Conservation (phyloP, 805 yeast species). For the Nakazawaea siamensis region DNA sequence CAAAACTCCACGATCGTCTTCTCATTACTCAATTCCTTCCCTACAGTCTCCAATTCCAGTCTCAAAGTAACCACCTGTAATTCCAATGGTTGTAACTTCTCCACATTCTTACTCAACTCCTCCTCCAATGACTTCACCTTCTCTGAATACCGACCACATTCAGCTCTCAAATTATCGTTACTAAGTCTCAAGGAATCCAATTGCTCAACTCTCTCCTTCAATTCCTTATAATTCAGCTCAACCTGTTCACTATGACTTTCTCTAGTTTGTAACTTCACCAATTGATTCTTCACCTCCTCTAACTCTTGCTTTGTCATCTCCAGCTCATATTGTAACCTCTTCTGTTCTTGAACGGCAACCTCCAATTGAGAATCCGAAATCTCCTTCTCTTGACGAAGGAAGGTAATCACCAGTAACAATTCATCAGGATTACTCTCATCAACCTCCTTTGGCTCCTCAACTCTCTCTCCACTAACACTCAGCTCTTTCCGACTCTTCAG, state of each 20-base stretch:
- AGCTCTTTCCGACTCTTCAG: slow-evolving; percentile 10
- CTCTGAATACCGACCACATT: slow-evolving; percentile 25
- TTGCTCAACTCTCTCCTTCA: slow-evolving; percentile 49
- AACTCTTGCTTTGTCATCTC: slow-evolving; percentile 40
- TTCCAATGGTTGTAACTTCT: slow-evolving; percentile 37
- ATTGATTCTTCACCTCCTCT: slow-evolving; percentile 40
- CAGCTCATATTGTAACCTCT: slow-evolving; percentile 42
- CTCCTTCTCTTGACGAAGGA: slow-evolving; percentile 71
- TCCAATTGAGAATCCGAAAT: slow-evolving; percentile 53
- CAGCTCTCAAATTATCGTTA: slow-evolving; percentile 53
- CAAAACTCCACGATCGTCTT: slow-evolving; percentile 52
- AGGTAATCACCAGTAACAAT: slow-evolving; percentile 46
- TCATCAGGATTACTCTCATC: slow-evolving; percentile 21
- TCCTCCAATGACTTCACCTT: slow-evolving; percentile 31
- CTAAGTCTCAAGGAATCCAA: slow-evolving; percentile 61
- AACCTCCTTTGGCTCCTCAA: slow-evolving; percentile 9
- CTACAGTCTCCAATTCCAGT: slow-evolving; percentile 38
- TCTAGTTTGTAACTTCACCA: slow-evolving; percentile 21
- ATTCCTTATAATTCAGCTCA: slow-evolving; percentile 34
- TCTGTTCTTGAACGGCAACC: slow-evolving; percentile 43
- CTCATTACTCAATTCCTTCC: slow-evolving; percentile 36
- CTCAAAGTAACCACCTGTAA: slow-evolving; percentile 26
- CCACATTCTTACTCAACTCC: slow-evolving; percentile 23
- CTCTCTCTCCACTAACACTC: slow-evolving; percentile 11
- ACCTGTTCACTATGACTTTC: slow-evolving; percentile 20